Evolutionary conservation across 1,284 basidiomycete genomes (phyloP), one percentile per base, ranked within the genome.

Genomic region (Tilletia horrida): DNA sequence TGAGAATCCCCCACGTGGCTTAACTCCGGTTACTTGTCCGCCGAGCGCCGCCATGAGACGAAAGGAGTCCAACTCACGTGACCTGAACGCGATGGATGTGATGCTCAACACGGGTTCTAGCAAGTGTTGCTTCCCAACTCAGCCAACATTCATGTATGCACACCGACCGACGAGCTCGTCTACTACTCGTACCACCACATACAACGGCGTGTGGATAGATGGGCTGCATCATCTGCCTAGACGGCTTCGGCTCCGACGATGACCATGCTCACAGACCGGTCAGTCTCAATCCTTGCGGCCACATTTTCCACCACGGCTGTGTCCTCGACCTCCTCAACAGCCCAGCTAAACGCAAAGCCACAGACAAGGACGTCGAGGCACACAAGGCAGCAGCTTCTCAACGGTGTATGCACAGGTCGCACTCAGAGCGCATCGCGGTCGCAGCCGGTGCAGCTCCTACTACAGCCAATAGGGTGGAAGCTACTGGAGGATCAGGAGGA

Each of bases 231-330:
- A 40, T 59, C 55, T 59, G 55, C 29, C 31, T 59, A 14, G 55
- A 59, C 14, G 27, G 25, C 55, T 59, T 59, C 31, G 55, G 55
- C 25, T 11, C 29, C 55, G 55, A 59, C 16, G 55, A 59, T 16
- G 29, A 59, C 7, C 14, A 23, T 8, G 29, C 55, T 31, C 23
- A 55, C 21, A 25, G 29, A 27, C 55, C 55, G 14, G 55, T 59
- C 55, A 40, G 29, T 40, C 55, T 59, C 55, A 31, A 31, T 31
- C 55, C 55, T 4, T 59, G 55, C 55, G 55, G 55, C 29, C 55
- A 59, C 55, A 59, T 59, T 31, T 40, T 59, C 55, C 55, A 59
- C 55, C 55, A 59, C 6, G 55, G 55, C 55, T 59, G 55, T 27
- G 29, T 59, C 9, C 29, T 59, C 29, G 11, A 16, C 8, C 27